phyloP scores from a whole-genome alignment of 257 asterid genomes.

The Nicotiana paniculata region DNA sequence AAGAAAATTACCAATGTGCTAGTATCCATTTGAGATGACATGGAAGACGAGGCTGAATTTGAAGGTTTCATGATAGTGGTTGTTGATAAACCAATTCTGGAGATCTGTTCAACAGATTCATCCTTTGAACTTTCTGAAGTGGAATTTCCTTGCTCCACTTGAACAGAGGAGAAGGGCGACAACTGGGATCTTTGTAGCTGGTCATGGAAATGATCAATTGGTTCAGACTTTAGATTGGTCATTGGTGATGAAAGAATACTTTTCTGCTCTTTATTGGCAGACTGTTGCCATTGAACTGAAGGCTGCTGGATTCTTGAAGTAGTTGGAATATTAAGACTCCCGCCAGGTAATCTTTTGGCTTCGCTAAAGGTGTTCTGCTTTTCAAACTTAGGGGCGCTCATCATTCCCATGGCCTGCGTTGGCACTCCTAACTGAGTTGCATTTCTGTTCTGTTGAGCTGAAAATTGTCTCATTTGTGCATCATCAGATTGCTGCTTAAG shows the following conservation, averaged over 20 bases:
- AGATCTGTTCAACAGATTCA: slow-evolving; percentile 62
- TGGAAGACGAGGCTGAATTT: slow-evolving; percentile 31
- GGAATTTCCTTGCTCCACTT: slow-evolving; percentile 38
- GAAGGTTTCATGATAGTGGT: slow-evolving; percentile 32
- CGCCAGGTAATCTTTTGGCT: slow-evolving; percentile 42
- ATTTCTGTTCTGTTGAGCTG: slow-evolving; percentile 49
- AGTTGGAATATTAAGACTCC: slow-evolving; percentile 34
- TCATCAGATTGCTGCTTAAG: slow-evolving; percentile 52
- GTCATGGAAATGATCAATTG: slow-evolving; percentile 62
- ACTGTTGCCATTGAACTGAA: slow-evolving; percentile 36
- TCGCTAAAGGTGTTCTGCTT: slow-evolving; percentile 47
- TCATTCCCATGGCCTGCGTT: slow-evolving; percentile 43
- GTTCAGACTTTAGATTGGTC: slow-evolving; percentile 65
- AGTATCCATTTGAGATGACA: slow-evolving; percentile 37
- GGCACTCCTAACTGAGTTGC: slow-evolving; percentile 41
- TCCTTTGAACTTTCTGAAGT: slow-evolving; percentile 48
- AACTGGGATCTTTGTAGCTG: slow-evolving; percentile 43
- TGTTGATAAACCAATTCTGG: slow-evolving; percentile 47
- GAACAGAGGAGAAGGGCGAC: slow-evolving; percentile 42
- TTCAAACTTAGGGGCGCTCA: slow-evolving; percentile 48
- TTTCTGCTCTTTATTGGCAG: slow-evolving; percentile 39
- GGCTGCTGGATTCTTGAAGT: slow-evolving; percentile 35
- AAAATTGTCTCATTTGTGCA: slow-evolving; percentile 57
- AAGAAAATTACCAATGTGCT: slow-evolving; percentile 32
- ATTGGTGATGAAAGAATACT: slow-evolving; percentile 35